Evolutionary conservation across 2,329 filamentous ascomycete genomes (phyloP).

Genomic region (Hortaea werneckii): DNA sequence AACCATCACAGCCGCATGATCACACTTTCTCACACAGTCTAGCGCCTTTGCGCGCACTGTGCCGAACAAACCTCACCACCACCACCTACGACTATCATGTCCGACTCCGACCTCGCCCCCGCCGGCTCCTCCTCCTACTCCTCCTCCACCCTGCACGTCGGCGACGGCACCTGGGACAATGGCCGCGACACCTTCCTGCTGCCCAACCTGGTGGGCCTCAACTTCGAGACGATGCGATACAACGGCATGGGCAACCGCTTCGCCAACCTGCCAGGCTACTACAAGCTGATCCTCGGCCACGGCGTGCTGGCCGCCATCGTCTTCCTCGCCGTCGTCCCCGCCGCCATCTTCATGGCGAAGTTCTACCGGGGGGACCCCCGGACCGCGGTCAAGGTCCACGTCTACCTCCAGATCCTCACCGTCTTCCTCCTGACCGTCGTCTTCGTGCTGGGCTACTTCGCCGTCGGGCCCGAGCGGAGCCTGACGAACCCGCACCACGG

Average conservation of each 20-base stretch:
- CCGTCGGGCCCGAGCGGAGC: conserved; percentile 61
- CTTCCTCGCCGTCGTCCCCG: conserved; percentile 64
- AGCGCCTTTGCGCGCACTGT: conserved; percentile 7
- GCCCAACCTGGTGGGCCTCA: conserved; percentile 64
- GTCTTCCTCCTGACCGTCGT: conserved; percentile 59
- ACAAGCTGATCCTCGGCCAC: conserved; percentile 59
- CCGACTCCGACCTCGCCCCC: conserved; percentile 43
- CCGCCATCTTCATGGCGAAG: conserved; percentile 62
- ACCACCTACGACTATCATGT: conserved; percentile 12
- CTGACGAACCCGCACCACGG: conserved; percentile 77
- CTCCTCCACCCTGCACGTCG: conserved; percentile 64
- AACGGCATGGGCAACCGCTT: conserved; percentile 86
- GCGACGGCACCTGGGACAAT: conserved; percentile 77
- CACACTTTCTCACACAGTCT: not conserved
- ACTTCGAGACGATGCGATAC: conserved; percentile 74
- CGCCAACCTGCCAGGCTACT: conserved; percentile 57
- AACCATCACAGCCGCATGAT: conserved; percentile 1
- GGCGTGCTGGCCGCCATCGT: conserved; percentile 61
- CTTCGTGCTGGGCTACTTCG: conserved; percentile 66
- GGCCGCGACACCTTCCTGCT: conserved; percentile 66
- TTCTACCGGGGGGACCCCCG: conserved; percentile 53
- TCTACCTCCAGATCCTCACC: conserved; percentile 62
- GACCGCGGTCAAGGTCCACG: conserved; percentile 57
- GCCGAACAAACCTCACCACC: not conserved
- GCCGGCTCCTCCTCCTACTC: conserved; percentile 64